These are phyloP conservation scores for Arabidopsis arenosa DNA, from an alignment of 345 rosid species.

Conservation along the genomic window DNA sequence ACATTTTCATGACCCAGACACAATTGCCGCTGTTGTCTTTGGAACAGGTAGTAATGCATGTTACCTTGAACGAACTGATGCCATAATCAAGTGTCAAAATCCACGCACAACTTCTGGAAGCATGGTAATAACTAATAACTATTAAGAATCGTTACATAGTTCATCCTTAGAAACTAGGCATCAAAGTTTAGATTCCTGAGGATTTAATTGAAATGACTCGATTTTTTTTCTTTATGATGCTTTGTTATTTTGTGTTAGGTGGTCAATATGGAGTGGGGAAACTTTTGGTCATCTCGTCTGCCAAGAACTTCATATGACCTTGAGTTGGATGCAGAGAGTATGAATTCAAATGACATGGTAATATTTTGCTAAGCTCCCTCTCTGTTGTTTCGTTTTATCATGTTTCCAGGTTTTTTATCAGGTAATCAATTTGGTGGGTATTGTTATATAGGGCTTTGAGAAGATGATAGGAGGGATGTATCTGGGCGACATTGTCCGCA, in stretches of 20 bases:
- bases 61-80: conserved; percentile 90
- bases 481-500: conserved; percentile 89
- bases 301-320: conserved; percentile 89
- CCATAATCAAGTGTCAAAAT: conserved; percentile 88
- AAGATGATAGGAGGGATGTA: conserved; percentile 99
- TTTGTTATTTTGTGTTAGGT: conserved; percentile 55
- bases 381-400: neutral
- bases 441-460: conserved; percentile 83
- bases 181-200: neutral
- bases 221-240: neutral
- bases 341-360: conserved; percentile 90
- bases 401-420: conserved; percentile 26
- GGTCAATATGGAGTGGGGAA: conserved; percentile 98
- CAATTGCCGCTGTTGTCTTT: conserved; percentile 90
- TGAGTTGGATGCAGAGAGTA: conserved; percentile 83
- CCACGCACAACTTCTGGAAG: conserved; percentile 78
- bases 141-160: neutral
- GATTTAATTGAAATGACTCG: neutral
- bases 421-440: conserved; percentile 10
- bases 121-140: conserved; percentile 70
- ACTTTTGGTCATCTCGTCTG: conserved; percentile 94
- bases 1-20: conserved; percentile 86
- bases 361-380: conserved; percentile 6
- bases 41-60: conserved; percentile 98
- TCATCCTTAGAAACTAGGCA: conserved; percentile 3